phyloP scores from a whole-genome alignment of 1,284 basidiomycete genomes.

The Takashimella koratensis region DNA sequence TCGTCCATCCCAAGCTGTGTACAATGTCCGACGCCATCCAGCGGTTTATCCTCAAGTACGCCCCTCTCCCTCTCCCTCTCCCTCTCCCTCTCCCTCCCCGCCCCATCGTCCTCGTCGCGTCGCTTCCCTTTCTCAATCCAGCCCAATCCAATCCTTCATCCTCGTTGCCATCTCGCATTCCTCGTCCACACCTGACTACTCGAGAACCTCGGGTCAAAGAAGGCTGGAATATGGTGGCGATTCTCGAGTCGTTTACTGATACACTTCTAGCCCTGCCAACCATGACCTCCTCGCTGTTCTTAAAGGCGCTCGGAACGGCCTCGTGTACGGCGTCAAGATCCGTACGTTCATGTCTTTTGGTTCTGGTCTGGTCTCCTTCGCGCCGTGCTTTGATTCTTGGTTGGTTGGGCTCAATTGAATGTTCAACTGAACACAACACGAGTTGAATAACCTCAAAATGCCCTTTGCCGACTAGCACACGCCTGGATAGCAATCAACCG shows the following conservation, averaged over 20 bases:
- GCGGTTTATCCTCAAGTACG: slow-evolving; percentile 25
- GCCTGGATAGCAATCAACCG: no score
- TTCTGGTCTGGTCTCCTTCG: no score
- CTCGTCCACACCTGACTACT: not conserved
- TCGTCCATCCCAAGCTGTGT: not conserved
- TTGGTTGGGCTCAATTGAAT: no score
- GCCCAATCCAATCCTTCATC: no score
- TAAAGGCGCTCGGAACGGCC: slow-evolving; percentile 92
- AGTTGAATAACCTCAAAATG: no score
- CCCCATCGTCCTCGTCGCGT: not conserved
- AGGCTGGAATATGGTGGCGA: no score
- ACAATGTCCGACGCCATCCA: slow-evolving; percentile 24
- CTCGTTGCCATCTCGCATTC: not conserved
- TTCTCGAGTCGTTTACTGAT: no score
- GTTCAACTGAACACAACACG: no score
- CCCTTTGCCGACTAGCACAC: no score
- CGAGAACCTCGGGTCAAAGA: not conserved
- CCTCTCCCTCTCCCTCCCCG: not conserved
- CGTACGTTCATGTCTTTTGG: slow-evolving; percentile 48
- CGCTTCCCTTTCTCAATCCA: no score
- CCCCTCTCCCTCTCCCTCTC: not conserved
- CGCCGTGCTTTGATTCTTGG: no score
- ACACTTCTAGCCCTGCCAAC: slow-evolving; percentile 62
- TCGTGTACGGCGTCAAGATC: slow-evolving; percentile 84
- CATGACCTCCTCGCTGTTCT: slow-evolving; percentile 88